Percentiles rank a stretch among this genome's conserved stretches.
phyloP scores from a whole-genome alignment of 2,329 filamentous ascomycete species.

The Beauveria pseudobassiana region DNA sequence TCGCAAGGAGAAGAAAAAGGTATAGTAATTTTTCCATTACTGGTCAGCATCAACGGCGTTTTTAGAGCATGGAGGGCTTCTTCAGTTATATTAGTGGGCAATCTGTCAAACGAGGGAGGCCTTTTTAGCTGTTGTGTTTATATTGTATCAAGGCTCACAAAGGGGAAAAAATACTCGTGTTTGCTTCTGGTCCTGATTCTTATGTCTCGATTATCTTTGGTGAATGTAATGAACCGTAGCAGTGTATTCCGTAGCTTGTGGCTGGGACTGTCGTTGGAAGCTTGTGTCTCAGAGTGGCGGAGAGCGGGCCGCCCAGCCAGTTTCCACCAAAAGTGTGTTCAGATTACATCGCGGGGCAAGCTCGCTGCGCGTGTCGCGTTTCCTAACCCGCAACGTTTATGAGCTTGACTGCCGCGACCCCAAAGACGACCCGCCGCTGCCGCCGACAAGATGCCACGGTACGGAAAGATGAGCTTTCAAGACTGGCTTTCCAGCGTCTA shows the following conservation, averaged over 20 bases:
- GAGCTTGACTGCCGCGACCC: neutral
- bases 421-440: neutral
- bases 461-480: neutral
- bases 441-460: slow-evolving; percentile 21
- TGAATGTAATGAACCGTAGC: neutral
- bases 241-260: neutral
- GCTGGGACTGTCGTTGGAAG: neutral
- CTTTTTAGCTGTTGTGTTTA: slow-evolving; percentile 3
- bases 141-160: neutral
- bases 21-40: slow-evolving; percentile 10
- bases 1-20: slow-evolving; percentile 11
- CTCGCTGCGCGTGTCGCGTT: slow-evolving; percentile 5
- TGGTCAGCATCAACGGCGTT: slow-evolving; percentile 12
- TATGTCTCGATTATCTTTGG: neutral
- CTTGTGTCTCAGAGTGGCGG: neutral
- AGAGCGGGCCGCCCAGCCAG: too few species aligned
- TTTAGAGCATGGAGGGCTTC: slow-evolving; percentile 8
- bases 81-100: slow-evolving; percentile 8
- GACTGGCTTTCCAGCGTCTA: neutral
- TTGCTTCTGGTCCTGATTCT: neutral
- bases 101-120: slow-evolving; percentile 3
- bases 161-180: slow-evolving; percentile 2
- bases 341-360: slow-evolving; percentile 7
- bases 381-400: neutral
- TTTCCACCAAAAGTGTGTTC: neutral